Evolutionary conservation across 768 basidiomycete genomes (phyloP).

Genomic region (Kwoniella bestiolae): DNA sequence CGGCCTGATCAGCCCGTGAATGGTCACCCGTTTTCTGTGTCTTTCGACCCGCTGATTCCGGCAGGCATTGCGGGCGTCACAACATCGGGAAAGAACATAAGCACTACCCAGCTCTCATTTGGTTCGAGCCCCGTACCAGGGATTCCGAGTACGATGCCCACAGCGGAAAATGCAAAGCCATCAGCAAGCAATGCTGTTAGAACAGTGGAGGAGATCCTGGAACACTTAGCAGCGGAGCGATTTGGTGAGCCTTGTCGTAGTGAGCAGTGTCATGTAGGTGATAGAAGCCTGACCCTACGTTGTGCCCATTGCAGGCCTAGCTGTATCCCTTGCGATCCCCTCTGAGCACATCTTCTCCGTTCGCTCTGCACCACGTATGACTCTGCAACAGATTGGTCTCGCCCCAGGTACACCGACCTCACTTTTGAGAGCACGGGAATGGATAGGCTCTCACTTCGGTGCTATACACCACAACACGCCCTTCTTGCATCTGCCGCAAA

Average conservation of each 20-base stretch:
- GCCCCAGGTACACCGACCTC: slow-evolving; percentile 2
- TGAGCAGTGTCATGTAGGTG: background rate
- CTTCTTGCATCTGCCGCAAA: slow-evolving; percentile 24
- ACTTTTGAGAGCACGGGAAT: slow-evolving; percentile 15
- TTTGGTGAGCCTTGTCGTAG: slow-evolving; percentile 16
- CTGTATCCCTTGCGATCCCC: slow-evolving; percentile 9
- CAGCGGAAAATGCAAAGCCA: background rate
- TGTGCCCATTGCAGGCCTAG: slow-evolving; percentile 12
- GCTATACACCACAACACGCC: slow-evolving; percentile 35
- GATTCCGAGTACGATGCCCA: no score
- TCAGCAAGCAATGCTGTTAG: background rate
- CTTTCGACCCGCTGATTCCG: no score
- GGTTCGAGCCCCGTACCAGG: no score
- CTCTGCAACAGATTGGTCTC: slow-evolving; percentile 25
- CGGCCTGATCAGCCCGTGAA: no score
- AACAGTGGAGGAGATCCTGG: slow-evolving; percentile 8
- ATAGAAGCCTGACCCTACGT: background rate
- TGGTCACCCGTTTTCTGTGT: no score
- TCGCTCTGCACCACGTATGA: slow-evolving; percentile 10
- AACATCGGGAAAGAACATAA: no score
- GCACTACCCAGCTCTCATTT: background rate
- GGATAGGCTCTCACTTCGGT: slow-evolving; percentile 30
- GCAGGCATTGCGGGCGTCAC: no score
- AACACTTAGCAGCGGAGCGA: background rate
- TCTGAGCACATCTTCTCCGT: slow-evolving; percentile 23